Conservation (phyloP, 1,284 basidiomycete genomes). For the Heterobasidion irregulare region DNA sequence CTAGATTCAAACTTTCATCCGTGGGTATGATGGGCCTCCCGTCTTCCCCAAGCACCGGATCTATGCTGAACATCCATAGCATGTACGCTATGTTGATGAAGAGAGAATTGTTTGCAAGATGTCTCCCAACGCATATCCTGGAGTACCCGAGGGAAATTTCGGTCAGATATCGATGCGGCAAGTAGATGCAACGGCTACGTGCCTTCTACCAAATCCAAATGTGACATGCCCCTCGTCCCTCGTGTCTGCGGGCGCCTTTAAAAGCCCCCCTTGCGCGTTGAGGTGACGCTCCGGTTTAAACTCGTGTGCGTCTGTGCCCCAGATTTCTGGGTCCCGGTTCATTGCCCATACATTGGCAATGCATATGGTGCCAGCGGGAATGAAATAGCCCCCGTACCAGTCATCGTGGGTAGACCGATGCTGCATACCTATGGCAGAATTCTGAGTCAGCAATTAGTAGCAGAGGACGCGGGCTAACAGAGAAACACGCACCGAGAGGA, state of each 20-base stretch:
- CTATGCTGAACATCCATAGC: conserved; percentile 6
- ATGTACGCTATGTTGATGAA: conserved; percentile 9
- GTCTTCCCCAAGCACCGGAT: conserved; percentile 3
- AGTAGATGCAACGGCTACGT: background rate
- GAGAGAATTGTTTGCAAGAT: conserved; percentile 8
- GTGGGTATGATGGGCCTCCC: conserved; percentile 6
- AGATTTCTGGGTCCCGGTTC: conserved; percentile 8
- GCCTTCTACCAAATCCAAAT: conserved; percentile 4
- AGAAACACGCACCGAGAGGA: conserved; percentile 1
- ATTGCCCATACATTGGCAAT: conserved; percentile 14
- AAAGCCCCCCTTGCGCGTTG: conserved; percentile 1
- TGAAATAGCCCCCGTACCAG: conserved; percentile 15
- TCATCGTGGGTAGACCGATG: conserved; percentile 13
- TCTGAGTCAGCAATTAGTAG: too few relatives aligned
- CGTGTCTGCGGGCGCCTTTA: conserved; percentile 5
- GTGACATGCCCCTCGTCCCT: conserved; percentile 9
- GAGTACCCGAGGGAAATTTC: background rate
- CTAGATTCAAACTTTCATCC: background rate
- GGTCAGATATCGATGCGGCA: background rate
- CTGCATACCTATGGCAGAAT: conserved; percentile 1
- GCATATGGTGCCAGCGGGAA: conserved; percentile 16
- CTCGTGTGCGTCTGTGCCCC: conserved; percentile 4
- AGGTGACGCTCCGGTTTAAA: conserved; percentile 8
- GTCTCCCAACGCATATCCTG: conserved; percentile 6
- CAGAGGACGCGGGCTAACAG: too few relatives aligned